Base-by-base conservation (phyloP, 331 rosid genomes). In the Erythrophleum ivorense region DNA sequence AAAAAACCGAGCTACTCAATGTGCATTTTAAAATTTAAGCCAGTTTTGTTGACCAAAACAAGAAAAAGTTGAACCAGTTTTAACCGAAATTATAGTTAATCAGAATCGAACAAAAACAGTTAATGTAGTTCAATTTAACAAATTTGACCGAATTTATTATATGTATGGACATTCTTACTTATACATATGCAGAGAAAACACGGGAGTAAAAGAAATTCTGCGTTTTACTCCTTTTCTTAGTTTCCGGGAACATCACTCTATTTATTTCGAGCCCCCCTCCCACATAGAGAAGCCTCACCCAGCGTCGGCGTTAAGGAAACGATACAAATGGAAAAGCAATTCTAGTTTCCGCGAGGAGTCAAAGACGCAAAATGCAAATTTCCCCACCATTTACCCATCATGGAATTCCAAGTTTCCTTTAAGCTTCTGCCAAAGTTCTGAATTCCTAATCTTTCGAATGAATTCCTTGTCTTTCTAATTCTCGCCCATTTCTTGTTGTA, bases 391-490 rank as follows among this genome's bases (percentile, higher is more conserved):
- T 36, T 64, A 34, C 71, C 10, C 3, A 34, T 38, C 24, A 14
- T 33, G 19, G 71, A 6, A 15, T 50, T 82, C 85, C 63, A 53
- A 29, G 18, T 77, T 71, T 48, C 45, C 65, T 60, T 59, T 24
- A 36, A 45, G 78, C 70, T 71, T 57, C 46, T 81, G 13, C 62
- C 29, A 18, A 55, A 1, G 3, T 55, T 55, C 62, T 18, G 8
- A 15, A 5, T 54, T 18, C 9, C 48, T 43, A 8, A 2, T 31
- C 68, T 13, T n/a, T n/a, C n/a, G n/a, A n/a, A n/a, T n/a, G n/a
- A n/a, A n/a, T n/a, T n/a, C n/a, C n/a, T n/a, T n/a, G n/a, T n/a
- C n/a, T n/a, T n/a, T n/a, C n/a, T n/a, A n/a, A n/a, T n/a, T n/a
- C n/a, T n/a, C 77, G 40, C 54, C 38, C 48, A 79, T 40, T 73